A percentile compares a stretch with the other conserved stretches of the same genome.
These are phyloP conservation scores for Solanum infundibuliforme DNA, from an alignment of 257 asterid genomes.

Conservation along the genomic window DNA sequence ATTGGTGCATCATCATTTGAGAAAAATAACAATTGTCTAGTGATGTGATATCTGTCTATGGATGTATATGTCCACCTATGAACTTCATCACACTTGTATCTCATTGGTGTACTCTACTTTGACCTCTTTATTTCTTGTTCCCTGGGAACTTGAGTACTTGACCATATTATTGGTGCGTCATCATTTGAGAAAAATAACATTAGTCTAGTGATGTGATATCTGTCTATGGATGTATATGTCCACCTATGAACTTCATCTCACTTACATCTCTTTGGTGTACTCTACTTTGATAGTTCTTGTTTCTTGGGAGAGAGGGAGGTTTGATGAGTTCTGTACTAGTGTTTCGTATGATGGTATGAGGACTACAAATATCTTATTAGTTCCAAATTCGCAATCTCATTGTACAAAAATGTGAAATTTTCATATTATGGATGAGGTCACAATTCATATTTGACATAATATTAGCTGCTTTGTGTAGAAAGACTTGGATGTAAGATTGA, in stretches of 20 bases:
- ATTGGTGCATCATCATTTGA: neutral
- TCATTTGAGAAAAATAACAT: neutral
- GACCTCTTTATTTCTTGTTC: neutral
- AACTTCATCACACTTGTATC: neutral
- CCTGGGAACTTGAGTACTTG: neutral
- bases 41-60: neutral
- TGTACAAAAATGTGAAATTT: neutral
- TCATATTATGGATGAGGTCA: neutral
- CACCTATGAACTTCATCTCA: no score
- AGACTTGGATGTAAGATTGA: neutral
- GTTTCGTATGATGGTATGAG: neutral
- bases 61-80: neutral
- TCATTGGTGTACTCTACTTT: neutral
- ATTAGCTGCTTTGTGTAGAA: neutral
- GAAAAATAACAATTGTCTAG: neutral
- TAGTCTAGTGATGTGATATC: neutral
- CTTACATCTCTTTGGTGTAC: no score
- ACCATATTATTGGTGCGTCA: neutral
- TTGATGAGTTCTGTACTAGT: neutral
- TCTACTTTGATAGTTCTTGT: neutral
- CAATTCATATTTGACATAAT: neutral
- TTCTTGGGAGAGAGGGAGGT: neutral
- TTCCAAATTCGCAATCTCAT: neutral
- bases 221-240: no score
- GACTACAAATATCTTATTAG: neutral